A percentile compares a stretch with the other conserved stretches of the same genome.
Conservation (phyloP, 2,329 filamentous ascomycete species). For the Penicillium sp. region DNA sequence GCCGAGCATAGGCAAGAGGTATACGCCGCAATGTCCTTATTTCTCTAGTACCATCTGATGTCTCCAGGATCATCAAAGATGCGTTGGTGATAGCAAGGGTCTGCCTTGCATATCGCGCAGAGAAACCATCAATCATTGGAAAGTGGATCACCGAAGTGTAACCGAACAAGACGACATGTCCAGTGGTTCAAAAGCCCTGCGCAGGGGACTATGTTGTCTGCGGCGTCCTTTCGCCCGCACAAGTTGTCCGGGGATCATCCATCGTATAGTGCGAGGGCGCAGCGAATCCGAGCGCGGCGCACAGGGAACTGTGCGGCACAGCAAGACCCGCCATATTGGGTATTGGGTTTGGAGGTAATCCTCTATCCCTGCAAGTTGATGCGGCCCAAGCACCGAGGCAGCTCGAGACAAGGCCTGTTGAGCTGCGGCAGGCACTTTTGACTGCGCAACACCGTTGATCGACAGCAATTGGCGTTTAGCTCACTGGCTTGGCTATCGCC, state of each 20-base stretch:
- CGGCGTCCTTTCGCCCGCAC: conserved; percentile 1
- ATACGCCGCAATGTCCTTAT: neutral
- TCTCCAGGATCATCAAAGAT: neutral
- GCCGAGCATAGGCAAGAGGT: neutral
- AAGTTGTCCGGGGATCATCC: conserved; percentile 3
- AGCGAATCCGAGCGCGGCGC: conserved; percentile 15
- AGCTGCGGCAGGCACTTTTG: conserved; percentile 3
- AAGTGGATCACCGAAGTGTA: conserved; percentile 4
- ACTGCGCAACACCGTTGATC: conserved; percentile 14
- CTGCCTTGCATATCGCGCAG: conserved; percentile 21
- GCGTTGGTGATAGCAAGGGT: conserved; percentile 21
- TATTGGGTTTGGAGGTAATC: conserved; percentile 16
- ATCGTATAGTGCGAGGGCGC: conserved; percentile 10
- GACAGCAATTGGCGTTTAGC: conserved; percentile 17
- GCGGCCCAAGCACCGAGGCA: conserved; percentile 12
- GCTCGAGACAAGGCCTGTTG: neutral
- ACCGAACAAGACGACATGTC: neutral
- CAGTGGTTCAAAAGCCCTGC: neutral
- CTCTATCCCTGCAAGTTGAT: conserved; percentile 12
- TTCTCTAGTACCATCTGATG: neutral
- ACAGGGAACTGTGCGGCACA: conserved; percentile 18
- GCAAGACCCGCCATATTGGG: conserved; percentile 16
- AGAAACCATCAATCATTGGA: conserved; percentile 8
- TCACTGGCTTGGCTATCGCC: conserved; percentile 11
- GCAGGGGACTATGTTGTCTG: conserved; percentile 1